phyloP scores from a whole-genome alignment of 495 filamentous ascomycete species.

The Antarctomyces pellizariae region DNA sequence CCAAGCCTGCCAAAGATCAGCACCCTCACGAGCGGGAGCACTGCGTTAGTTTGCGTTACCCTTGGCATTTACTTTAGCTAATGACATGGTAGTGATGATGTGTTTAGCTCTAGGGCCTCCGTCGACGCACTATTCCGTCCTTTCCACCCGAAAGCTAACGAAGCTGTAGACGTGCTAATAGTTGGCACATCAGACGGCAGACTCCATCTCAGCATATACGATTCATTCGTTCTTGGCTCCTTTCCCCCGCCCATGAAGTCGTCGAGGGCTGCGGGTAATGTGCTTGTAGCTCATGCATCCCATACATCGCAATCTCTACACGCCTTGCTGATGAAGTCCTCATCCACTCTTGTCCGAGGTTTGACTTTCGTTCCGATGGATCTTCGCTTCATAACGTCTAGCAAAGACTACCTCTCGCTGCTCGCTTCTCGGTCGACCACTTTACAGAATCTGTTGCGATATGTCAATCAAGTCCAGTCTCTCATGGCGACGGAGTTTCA shows the following conservation, averaged over 20 bases:
- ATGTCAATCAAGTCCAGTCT: slow-evolving; percentile 51
- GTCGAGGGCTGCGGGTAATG: no score
- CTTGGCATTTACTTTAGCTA: slow-evolving; percentile 7
- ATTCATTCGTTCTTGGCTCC: slow-evolving; percentile 66
- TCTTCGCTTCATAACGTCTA: slow-evolving; percentile 55
- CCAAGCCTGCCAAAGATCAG: slow-evolving; percentile 61
- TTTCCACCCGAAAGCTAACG: slow-evolving; percentile 31
- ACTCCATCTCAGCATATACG: slow-evolving; percentile 71
- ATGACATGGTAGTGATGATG: slow-evolving; percentile 30
- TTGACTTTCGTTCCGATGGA: slow-evolving; percentile 55
- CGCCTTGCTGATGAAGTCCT: slow-evolving; percentile 32
- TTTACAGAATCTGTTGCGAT: slow-evolving; percentile 63
- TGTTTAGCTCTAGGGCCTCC: slow-evolving; percentile 44
- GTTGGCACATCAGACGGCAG: slow-evolving; percentile 54
- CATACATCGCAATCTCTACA: slow-evolving; percentile 58
- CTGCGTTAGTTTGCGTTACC: slow-evolving; percentile 25
- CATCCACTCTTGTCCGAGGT: slow-evolving; percentile 9
- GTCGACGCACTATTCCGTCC: slow-evolving; percentile 49
- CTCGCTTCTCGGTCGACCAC: slow-evolving; percentile 71
- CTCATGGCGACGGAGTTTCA: slow-evolving; percentile 64
- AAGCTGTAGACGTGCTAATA: slow-evolving; percentile 62
- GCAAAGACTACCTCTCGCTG: slow-evolving; percentile 57
- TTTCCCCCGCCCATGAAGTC: slow-evolving; percentile 27
- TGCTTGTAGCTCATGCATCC: slow-evolving; percentile 38
- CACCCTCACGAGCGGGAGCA: slow-evolving; percentile 35